Evolutionary conservation across 192 early-diverging fungal genomes (phyloP).

Genomic region (Dissophora globulifera): DNA sequence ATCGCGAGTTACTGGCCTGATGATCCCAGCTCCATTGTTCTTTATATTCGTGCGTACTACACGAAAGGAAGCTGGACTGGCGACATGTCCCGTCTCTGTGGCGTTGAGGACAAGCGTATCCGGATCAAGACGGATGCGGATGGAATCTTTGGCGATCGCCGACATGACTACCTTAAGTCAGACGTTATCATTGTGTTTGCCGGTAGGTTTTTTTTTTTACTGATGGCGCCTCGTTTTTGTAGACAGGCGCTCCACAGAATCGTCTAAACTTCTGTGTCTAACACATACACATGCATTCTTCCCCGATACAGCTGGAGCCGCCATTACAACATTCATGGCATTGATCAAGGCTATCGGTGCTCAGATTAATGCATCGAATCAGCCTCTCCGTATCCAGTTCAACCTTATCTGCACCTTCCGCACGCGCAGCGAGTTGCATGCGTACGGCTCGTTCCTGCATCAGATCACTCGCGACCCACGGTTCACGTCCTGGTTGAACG

Average conservation of each 20-base stretch:
- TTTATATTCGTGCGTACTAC: conserved; percentile 39
- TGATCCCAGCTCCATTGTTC: conserved; percentile 26
- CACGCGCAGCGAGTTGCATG: conserved; percentile 43
- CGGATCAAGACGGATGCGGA: conserved; percentile 31
- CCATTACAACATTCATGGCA: conserved; percentile 47
- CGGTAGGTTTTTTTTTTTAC: conserved; percentile 20
- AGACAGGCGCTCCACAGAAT: too few relatives aligned
- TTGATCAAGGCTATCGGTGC: conserved; percentile 48
- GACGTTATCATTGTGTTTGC: conserved; percentile 41
- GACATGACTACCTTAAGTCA: conserved; percentile 49
- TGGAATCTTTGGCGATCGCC: conserved; percentile 51
- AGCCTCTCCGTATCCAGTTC: conserved; percentile 36
- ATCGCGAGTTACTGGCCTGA: conserved; percentile 50
- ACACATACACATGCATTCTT: too few relatives aligned
- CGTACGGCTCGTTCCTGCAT: conserved; percentile 51
- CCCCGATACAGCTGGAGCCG: conserved; percentile 37
- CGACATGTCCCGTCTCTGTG: conserved; percentile 24
- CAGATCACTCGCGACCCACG: conserved; percentile 51
- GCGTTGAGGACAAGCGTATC: conserved; percentile 32
- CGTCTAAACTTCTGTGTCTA: too few relatives aligned
- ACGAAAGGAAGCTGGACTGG: conserved; percentile 38
- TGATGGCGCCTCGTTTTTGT: too few relatives aligned
- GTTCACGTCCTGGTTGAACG: conserved; percentile 46
- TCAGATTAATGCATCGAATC: conserved; percentile 34
- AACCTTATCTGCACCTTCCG: conserved; percentile 52